phyloP scores from a whole-genome alignment of 2,329 filamentous ascomycete species.

The Trichoderma sp. region DNA sequence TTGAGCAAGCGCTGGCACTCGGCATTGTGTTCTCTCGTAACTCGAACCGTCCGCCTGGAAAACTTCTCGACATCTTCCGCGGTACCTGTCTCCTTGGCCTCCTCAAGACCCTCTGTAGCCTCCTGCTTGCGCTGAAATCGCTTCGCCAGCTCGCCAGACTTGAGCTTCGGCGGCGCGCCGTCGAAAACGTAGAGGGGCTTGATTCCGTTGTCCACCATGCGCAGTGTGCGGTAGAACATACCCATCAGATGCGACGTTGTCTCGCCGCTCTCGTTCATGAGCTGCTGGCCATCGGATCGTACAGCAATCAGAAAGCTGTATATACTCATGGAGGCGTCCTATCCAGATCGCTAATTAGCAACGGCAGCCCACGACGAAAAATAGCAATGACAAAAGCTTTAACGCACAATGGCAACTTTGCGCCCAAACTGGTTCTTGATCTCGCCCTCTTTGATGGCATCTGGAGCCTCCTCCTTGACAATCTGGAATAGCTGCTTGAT shows the following conservation, averaged over 20 bases:
- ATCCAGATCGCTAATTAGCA: not conserved
- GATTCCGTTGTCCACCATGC: slow-evolving; percentile 98
- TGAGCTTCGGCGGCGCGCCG: slow-evolving; percentile 93
- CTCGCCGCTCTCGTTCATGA: slow-evolving; percentile 92
- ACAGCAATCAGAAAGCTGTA: slow-evolving; percentile 99
- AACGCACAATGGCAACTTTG: slow-evolving; percentile 91
- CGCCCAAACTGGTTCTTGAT: slow-evolving; percentile 99
- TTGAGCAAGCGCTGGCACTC: slow-evolving; percentile 91
- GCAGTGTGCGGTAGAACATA: slow-evolving; percentile 98
- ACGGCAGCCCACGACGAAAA: not conserved
- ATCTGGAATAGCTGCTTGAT: slow-evolving; percentile 78
- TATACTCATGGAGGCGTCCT: slow-evolving; percentile 84
- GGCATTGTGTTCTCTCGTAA: slow-evolving; percentile 94
- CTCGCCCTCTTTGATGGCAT: slow-evolving; percentile 92
- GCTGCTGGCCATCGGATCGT: slow-evolving; percentile 92
- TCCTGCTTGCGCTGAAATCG: slow-evolving; percentile 94
- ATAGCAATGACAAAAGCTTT: not conserved
- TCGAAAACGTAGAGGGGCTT: slow-evolving; percentile 99
- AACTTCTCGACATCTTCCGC: slow-evolving; percentile 99
- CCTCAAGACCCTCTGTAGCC: slow-evolving; percentile 85
- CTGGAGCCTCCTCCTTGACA: slow-evolving; percentile 91
- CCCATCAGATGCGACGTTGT: slow-evolving; percentile 99
- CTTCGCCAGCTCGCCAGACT: slow-evolving; percentile 95
- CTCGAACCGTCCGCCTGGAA: slow-evolving; percentile 86
- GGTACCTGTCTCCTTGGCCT: slow-evolving; percentile 96